A percentile compares a stretch with the other conserved stretches of the same genome.
Conservation (phyloP, 106 monocot species). For the Gastrodia elata region DNA sequence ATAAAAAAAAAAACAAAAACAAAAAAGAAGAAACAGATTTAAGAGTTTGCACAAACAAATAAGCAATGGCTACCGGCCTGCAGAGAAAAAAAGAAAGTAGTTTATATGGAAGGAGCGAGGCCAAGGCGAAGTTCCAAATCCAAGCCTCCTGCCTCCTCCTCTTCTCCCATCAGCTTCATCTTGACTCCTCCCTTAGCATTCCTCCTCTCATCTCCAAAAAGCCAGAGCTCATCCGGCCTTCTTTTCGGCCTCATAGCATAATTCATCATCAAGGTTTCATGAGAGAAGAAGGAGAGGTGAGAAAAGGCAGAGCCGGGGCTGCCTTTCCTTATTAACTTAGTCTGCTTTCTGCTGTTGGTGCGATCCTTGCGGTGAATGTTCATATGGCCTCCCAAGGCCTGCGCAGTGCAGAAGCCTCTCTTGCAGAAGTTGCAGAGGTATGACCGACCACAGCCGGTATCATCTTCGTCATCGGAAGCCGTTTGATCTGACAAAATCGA, state of each 20-base stretch:
- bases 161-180: background rate
- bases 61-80: too few relatives aligned
- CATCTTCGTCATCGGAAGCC: background rate
- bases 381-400: slow-evolving; percentile 67
- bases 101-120: background rate
- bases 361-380: slow-evolving; percentile 50
- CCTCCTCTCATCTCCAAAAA: background rate
- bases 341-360: slow-evolving; percentile 6
- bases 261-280: background rate
- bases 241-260: background rate
- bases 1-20: too few relatives aligned
- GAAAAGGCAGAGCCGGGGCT: background rate
- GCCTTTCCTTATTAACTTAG: background rate
- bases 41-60: too few relatives aligned
- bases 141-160: background rate
- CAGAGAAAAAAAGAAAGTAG: too few relatives aligned
- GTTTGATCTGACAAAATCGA: background rate
- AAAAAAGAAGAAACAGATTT: too few relatives aligned
- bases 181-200: background rate
- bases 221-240: background rate
- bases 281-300: background rate
- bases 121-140: slow-evolving; percentile 9
- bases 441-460: slow-evolving; percentile 1
- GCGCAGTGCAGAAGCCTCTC: slow-evolving; percentile 56
- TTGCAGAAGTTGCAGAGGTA: slow-evolving; percentile 62